Evolutionary conservation across 441 rosid species (phyloP), one percentile per base, ranked within the genome.

Genomic region (Kokia cookei): DNA sequence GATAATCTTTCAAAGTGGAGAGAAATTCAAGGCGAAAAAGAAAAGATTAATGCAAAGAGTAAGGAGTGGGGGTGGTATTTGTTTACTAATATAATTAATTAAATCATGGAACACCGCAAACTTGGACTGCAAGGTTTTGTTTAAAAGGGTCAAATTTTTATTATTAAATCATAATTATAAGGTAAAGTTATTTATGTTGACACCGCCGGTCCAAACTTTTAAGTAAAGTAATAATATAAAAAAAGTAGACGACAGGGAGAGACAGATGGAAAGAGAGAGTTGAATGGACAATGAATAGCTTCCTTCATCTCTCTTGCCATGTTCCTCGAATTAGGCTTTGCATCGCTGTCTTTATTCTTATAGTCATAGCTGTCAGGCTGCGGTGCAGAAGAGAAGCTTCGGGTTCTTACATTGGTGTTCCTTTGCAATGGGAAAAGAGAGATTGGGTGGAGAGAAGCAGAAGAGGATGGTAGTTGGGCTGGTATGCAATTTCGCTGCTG

Each of bases 401-500:
- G 35, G 15, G 14, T 10, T 45, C 50, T 45, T 45, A 11, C 50
- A 14, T 60, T 27, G 19, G 12, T 53, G 57, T 17, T 53, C 9
- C 7, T 15, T 61, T 29, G 43, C 65, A 70, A 83, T 80, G 84
- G 76, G 43, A 37, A 81, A 77, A 55, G 82, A 80, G 42, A 80
- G 74, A 77, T 60, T 55, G 35, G 54, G 65, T 53, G 70, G 60
- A 15, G 86, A 86, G 13, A 86, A 82, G 79, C 86, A 29, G 29
- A 48, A 22, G 14, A 72, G 80, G 82, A 76, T 87, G 77, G 75
- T 85, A 0, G 68, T 88, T 17, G 89, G 89, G 3, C 74, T 88
- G 27, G 73, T 82, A 7, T 83, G 91, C 81, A 89, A 85, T 81
- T 94, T 91, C 77, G 89, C 93, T 6, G 87, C 93, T 1, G 97